Percentiles rank a stretch among this genome's conserved stretches.
Evolutionary conservation across 2,329 filamentous ascomycete genomes (phyloP).

Genomic region (Alternaria novae-zelandiae): DNA sequence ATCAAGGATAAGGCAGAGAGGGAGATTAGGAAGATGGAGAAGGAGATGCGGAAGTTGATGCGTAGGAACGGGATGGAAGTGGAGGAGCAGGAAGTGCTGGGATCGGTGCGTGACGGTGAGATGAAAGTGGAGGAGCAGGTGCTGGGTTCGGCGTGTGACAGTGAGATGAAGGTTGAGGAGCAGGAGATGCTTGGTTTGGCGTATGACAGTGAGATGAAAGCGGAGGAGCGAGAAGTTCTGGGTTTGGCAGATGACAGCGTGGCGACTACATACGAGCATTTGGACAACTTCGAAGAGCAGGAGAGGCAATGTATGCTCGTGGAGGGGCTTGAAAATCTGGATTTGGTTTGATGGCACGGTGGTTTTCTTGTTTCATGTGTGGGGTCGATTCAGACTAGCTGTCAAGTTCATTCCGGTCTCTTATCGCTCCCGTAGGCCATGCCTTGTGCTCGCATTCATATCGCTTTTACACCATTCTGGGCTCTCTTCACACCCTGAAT

Average conservation of each 20-base stretch:
- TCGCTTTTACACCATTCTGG: neutral
- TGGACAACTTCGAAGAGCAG: rapidly evolving
- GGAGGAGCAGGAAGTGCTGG: neutral
- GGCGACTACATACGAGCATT: neutral
- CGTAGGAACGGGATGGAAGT: neutral
- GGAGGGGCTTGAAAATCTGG: neutral
- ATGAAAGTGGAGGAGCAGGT: neutral
- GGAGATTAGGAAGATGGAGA: neutral
- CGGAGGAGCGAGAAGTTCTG: neutral
- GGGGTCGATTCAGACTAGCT: neutral
- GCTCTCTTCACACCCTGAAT: neutral
- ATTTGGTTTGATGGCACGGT: neutral
- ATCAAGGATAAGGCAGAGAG: neutral
- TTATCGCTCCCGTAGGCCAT: rapidly evolving
- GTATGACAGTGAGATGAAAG: neutral
- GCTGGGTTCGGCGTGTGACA: rapidly evolving
- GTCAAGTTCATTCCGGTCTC: neutral
- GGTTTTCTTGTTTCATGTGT: neutral
- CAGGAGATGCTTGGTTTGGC: neutral
- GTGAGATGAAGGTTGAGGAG: neutral
- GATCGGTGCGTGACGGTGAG: rapidly evolving
- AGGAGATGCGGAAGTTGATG: neutral
- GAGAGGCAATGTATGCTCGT: neutral
- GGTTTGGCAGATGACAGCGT: neutral
- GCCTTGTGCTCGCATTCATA: rapidly evolving